phyloP scores from a whole-genome alignment of 2,329 filamentous ascomycete species.

The Tolypocladium tropicale region DNA sequence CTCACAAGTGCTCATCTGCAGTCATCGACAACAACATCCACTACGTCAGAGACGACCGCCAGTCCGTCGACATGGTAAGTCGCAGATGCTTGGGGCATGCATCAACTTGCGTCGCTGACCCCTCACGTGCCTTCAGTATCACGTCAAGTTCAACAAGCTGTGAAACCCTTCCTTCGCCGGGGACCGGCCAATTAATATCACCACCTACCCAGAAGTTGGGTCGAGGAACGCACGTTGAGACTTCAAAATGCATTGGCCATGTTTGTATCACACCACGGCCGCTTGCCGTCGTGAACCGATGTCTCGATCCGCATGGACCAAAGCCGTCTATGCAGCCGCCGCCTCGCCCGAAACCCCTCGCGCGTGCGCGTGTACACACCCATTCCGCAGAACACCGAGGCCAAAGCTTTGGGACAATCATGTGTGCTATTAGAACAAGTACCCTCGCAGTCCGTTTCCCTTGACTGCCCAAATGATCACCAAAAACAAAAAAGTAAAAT shows the following conservation, averaged over 20 bases:
- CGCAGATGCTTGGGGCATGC: no score
- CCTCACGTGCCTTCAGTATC: constrained; percentile 12
- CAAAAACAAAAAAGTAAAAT: not conserved
- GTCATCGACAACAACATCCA: constrained; percentile 25
- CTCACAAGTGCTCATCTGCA: constrained; percentile 5
- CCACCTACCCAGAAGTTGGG: not conserved
- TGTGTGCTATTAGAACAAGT: not conserved
- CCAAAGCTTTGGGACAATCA: not conserved
- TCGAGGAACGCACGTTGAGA: not conserved
- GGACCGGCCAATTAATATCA: not conserved
- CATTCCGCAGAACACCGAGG: not conserved
- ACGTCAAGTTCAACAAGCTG: constrained; percentile 11
- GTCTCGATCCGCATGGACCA: not conserved
- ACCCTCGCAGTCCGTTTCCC: not conserved
- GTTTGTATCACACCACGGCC: not conserved
- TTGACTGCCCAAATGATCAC: not conserved
- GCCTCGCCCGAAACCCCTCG: not conserved
- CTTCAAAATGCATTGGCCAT: not conserved
- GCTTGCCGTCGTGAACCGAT: not conserved
- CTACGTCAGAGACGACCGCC: constrained; percentile 17
- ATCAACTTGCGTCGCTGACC: not conserved
- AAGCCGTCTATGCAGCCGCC: not conserved
- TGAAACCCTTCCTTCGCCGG: not conserved
- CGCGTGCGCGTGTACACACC: not conserved
- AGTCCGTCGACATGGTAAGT: constrained; percentile 22